Evolutionary conservation across 805 yeast genomes (phyloP).

Genomic region (Starmerella bombicola): DNA sequence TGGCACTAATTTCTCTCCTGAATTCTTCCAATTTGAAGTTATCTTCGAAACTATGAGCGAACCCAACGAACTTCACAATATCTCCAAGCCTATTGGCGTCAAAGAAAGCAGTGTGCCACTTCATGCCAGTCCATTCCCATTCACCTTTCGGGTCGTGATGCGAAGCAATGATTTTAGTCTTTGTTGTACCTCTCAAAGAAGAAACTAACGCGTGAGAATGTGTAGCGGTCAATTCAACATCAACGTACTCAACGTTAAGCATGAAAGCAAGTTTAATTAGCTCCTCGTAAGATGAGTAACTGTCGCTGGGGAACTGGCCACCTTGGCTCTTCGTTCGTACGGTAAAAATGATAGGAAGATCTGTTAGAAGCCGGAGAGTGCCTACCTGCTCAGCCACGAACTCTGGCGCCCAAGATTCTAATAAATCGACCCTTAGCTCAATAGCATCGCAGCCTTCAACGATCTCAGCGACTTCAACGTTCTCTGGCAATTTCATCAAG

Average conservation of each 20-base stretch:
- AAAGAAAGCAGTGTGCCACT: conserved; percentile 62
- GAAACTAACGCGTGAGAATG: conserved; percentile 31
- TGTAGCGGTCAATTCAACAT: conserved; percentile 64
- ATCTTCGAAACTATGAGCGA: conserved; percentile 51
- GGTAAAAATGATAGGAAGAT: conserved; percentile 70
- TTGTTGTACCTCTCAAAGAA: conserved; percentile 41
- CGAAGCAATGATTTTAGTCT: conserved; percentile 67
- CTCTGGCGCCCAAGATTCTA: conserved; percentile 35
- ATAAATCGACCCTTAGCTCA: conserved; percentile 68
- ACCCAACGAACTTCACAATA: conserved; percentile 70
- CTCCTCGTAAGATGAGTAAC: conserved; percentile 35
- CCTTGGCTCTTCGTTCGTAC: conserved; percentile 71
- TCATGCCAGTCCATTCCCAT: conserved; percentile 52
- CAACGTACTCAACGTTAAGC: conserved; percentile 69
- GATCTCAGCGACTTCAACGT: conserved; percentile 31
- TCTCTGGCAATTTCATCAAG: conserved; percentile 27
- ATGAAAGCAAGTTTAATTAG: conserved; percentile 54
- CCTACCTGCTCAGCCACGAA: conserved; percentile 68
- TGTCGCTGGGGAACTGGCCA: conserved; percentile 60
- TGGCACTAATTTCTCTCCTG: conserved; percentile 34
- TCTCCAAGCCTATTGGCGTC: conserved; percentile 58
- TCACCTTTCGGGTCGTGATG: conserved; percentile 61
- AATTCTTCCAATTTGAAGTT: conserved; percentile 62
- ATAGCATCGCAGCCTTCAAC: conserved; percentile 67
- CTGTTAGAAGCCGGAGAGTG: conserved; percentile 47